Conservation (phyloP, 345 rosid species). For the Carallia brachiata region DNA sequence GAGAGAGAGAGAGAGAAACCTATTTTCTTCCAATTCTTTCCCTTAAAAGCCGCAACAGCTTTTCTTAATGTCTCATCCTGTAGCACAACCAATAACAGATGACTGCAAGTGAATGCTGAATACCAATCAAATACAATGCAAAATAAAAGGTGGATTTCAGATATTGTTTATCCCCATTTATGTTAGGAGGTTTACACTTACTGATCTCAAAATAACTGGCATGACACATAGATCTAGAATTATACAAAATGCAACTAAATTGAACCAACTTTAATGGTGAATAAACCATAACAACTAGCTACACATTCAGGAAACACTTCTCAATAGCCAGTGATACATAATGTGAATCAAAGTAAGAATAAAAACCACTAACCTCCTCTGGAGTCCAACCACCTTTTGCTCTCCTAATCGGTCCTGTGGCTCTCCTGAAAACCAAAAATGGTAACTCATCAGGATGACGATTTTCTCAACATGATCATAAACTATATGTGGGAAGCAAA, state of each 20-base stretch:
- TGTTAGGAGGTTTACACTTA: background rate
- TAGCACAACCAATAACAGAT: background rate
- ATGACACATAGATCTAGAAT: background rate
- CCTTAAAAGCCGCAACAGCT: constrained; percentile 69
- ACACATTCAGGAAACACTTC: background rate
- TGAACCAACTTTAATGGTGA: background rate
- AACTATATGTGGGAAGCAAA: background rate
- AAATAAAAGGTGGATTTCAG: background rate
- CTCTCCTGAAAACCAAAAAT: constrained; percentile 60
- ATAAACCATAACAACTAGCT: background rate
- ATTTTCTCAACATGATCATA: background rate
- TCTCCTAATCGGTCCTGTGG: constrained; percentile 91
- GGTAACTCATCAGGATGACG: constrained; percentile 13
- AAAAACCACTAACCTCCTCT: constrained; percentile 58
- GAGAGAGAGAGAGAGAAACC: constrained; percentile 38
- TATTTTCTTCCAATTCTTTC: constrained; percentile 91
- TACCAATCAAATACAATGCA: background rate
- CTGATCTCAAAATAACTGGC: background rate
- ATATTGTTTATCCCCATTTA: background rate
- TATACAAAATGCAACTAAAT: background rate
- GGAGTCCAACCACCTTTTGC: constrained; percentile 99
- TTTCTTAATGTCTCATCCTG: constrained; percentile 89
- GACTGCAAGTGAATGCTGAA: background rate
- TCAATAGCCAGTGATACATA: background rate
- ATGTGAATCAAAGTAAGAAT: background rate